These are phyloP conservation scores for Ilyonectria robusta DNA, from an alignment of 2,329 filamentous ascomycete genomes.

Conservation along the genomic window DNA sequence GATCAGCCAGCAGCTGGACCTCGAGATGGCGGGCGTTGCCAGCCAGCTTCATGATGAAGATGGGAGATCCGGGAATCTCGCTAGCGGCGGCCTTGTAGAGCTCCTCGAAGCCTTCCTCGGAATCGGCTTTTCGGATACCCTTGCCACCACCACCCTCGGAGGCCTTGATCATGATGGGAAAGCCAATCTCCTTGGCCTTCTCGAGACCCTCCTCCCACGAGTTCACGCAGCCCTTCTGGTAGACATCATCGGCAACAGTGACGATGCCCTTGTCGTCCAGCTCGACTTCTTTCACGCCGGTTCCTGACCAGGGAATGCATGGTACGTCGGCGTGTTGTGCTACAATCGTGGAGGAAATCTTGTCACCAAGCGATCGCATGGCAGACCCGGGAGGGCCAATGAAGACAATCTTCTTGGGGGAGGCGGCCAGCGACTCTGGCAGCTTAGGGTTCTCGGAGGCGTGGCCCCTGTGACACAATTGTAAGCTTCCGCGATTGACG, in stretches of 20 bases:
- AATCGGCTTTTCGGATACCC: conserved; percentile 95
- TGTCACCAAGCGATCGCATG: conserved; percentile 99
- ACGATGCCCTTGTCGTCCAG: conserved; percentile 90
- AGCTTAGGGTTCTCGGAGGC: conserved; percentile 99
- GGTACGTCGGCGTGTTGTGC: conserved; percentile 96
- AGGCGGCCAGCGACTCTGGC: conserved; percentile 94
- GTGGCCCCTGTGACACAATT: conserved; percentile 81
- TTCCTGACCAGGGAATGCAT: conserved; percentile 99
- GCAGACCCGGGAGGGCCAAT: conserved; percentile 98
- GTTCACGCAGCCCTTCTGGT: conserved; percentile 90
- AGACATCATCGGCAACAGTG: conserved; percentile 88
- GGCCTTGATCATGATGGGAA: conserved; percentile 99
- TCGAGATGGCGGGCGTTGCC: conserved; percentile 97
- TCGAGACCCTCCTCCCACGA: conserved; percentile 91
- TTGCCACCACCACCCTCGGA: conserved; percentile 99
- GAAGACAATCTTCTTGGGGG: conserved; percentile 98
- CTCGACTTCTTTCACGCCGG: conserved; percentile 85
- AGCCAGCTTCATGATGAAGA: conserved; percentile 99
- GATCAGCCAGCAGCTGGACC: conserved; percentile 96
- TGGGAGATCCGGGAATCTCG: conserved; percentile 98
- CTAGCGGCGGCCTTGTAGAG: conserved; percentile 96
- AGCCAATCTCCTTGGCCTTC: conserved; percentile 91
- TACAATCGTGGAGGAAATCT: conserved; percentile 99
- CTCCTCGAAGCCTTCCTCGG: conserved; percentile 85
- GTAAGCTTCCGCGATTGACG: conserved; percentile 26